Evolutionary conservation across 2,329 filamentous ascomycete species (phyloP).

Genomic region (Trichoderma hamatum): DNA sequence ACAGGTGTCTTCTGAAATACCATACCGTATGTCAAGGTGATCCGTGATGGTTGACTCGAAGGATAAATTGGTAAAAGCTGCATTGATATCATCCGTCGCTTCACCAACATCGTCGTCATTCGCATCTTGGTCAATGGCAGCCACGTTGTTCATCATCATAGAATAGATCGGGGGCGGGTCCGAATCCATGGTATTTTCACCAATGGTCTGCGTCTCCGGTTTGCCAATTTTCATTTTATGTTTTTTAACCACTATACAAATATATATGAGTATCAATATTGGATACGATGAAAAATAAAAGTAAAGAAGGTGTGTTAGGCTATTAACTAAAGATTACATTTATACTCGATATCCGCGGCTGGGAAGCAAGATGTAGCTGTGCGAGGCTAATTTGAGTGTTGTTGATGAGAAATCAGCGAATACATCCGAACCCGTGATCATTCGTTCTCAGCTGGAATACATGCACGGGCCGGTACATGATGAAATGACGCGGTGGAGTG

Average conservation of each 20-base stretch:
- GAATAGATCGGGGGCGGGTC: background rate
- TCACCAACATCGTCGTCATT: background rate
- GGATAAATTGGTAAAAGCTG: background rate
- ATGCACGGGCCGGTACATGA: background rate
- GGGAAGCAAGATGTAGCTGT: background rate
- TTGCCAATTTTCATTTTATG: background rate
- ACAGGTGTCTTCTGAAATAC: slow-evolving; percentile 53
- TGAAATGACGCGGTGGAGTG: background rate
- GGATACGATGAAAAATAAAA: background rate
- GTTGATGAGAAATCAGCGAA: background rate
- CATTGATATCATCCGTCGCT: background rate
- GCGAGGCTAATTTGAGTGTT: background rate
- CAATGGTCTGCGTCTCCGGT: background rate
- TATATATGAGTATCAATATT: background rate
- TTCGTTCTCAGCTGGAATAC: background rate
- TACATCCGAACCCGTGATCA: background rate
- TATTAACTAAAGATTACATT: too few relatives aligned
- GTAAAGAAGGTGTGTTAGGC: background rate
- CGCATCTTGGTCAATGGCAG: background rate
- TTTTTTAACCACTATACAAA: background rate
- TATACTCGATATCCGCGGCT: background rate
- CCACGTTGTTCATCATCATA: background rate
- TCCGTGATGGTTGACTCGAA: background rate
- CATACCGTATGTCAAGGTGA: background rate
- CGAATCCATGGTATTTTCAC: background rate